Percentiles rank a stretch among this genome's conserved stretches.
These are phyloP conservation scores for Acanthamoeba triangularis DNA, from an alignment of 208 protist species.

Conservation along the genomic window DNA sequence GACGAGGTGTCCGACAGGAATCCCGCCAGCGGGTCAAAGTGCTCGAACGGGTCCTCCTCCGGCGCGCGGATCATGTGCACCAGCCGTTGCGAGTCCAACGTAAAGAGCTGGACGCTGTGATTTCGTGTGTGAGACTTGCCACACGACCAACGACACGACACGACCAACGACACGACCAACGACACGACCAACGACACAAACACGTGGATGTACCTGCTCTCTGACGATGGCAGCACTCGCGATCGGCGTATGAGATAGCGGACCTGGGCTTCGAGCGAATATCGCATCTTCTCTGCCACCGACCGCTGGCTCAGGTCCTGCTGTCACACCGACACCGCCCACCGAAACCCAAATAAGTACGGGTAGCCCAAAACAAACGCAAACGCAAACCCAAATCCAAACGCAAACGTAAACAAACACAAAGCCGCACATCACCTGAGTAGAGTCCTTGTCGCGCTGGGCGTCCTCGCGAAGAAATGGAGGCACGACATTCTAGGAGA, in stretches of 20 bases:
- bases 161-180: neutral
- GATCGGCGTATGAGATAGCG: constrained; percentile 23
- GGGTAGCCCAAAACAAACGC: neutral
- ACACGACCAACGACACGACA: no score
- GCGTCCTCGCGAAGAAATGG: neutral
- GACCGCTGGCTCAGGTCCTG: neutral
- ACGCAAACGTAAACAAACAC: no score
- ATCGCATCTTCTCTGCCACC: constrained; percentile 35
- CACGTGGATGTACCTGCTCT: neutral
- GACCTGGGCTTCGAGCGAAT: constrained; percentile 39
- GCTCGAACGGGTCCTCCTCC: constrained; percentile 35
- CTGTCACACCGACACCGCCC: neutral
- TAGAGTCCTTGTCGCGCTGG: neutral
- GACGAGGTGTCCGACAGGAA: neutral
- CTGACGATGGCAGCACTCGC: neutral
- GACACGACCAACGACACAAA: no score
- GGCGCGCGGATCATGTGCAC: constrained; percentile 19
- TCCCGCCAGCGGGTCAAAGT: constrained; percentile 18
- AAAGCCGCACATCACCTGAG: neutral
- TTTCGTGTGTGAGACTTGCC: neutral
- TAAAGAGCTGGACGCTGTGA: neutral
- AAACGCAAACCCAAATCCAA: no score
- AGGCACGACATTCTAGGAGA: constrained; percentile 30
- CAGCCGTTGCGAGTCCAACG: constrained; percentile 32
- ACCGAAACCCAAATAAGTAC: neutral